A percentile compares a stretch with the other conserved stretches of the same genome.
Conservation (phyloP, 768 basidiomycete species). For the Naganishia onofrii region DNA sequence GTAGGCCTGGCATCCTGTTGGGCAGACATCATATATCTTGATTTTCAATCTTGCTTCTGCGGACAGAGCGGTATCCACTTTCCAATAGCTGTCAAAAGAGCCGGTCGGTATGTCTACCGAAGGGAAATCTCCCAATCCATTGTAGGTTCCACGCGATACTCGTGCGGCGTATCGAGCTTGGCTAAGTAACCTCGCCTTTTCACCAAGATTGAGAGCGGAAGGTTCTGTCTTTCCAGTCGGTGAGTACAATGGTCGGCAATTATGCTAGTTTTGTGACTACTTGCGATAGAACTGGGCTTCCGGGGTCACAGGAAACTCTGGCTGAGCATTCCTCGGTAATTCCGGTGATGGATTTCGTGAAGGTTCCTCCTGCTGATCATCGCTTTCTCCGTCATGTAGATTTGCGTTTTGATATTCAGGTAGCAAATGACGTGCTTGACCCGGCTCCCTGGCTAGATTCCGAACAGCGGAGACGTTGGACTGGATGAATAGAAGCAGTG, state of each 20-base stretch:
- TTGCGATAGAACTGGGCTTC: too few species aligned
- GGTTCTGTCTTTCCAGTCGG: not conserved
- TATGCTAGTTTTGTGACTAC: too few species aligned
- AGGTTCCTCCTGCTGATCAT: too few species aligned
- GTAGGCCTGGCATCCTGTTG: conserved; percentile 1
- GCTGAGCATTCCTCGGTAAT: too few species aligned
- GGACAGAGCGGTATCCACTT: not conserved
- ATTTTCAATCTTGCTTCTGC: not conserved
- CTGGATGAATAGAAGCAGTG: too few species aligned
- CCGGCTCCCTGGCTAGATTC: too few species aligned
- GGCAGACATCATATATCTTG: not conserved
- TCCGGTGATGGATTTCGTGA: too few species aligned
- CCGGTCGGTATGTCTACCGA: not conserved
- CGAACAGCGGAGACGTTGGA: too few species aligned
- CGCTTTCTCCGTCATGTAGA: too few species aligned
- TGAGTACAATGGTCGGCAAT: not conserved
- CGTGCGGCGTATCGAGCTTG: not conserved
- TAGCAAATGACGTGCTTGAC: too few species aligned
- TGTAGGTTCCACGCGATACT: not conserved
- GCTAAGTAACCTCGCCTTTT: not conserved
- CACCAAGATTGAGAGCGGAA: not conserved
- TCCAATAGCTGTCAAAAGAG: not conserved
- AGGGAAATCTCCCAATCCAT: not conserved
- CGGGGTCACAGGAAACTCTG: too few species aligned
- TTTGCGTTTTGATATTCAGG: too few species aligned